phyloP scores from a whole-genome alignment of 192 early-diverging fungal genomes.

The Obelidium mucronatum region DNA sequence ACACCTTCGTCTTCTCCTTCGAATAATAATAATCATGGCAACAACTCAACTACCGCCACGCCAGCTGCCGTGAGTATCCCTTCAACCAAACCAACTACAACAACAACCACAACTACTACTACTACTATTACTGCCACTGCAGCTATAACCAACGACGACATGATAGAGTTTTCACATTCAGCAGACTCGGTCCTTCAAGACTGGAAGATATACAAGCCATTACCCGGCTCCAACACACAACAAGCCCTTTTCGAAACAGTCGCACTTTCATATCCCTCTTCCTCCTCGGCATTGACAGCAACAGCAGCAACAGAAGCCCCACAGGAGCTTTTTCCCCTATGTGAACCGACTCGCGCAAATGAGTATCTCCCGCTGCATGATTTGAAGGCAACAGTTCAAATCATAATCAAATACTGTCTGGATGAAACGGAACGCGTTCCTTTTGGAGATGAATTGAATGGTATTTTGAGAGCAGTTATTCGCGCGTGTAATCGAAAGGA shows the following conservation, averaged over 20 bases:
- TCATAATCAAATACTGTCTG: conserved; percentile 70
- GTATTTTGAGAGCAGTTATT: conserved; percentile 77
- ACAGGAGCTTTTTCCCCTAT: conserved; percentile 43
- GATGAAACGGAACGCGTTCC: conserved; percentile 45
- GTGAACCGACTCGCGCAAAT: conserved; percentile 44
- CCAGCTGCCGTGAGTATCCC: too few species aligned
- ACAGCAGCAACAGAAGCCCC: too few species aligned
- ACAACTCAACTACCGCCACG: too few species aligned
- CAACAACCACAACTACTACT: too few species aligned
- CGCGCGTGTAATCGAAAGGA: conserved; percentile 78
- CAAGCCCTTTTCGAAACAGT: neutral
- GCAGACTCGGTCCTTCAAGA: too few species aligned
- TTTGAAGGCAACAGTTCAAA: conserved; percentile 67
- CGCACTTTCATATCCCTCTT: neutral
- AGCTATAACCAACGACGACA: neutral
- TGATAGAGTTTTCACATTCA: too few species aligned
- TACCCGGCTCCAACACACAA: neutral
- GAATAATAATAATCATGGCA: too few species aligned
- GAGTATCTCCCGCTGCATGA: conserved; percentile 90
- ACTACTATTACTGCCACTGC: neutral
- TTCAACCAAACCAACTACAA: too few species aligned
- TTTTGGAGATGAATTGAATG: conserved; percentile 72
- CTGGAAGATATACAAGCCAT: neutral
- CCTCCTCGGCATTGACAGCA: neutral
- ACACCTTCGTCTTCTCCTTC: too few species aligned